Evolutionary conservation across 106 monocot genomes (phyloP), one percentile per base, ranked within the genome.

Genomic region (Dendrobium nobile): DNA sequence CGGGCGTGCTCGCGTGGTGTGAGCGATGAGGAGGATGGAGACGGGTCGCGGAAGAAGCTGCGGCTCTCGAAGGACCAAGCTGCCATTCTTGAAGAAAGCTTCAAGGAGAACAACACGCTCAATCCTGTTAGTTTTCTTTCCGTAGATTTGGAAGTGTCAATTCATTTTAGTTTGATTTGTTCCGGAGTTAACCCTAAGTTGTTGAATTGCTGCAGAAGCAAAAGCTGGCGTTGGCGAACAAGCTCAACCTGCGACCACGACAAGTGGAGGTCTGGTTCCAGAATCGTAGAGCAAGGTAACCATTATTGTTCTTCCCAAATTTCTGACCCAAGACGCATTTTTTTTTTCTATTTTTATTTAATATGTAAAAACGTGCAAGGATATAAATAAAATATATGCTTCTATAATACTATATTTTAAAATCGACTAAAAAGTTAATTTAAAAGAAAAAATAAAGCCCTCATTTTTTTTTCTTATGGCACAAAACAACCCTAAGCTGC

Each of bases 181-280:
- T 42, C 73, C 17, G 17, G 33, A 11, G 41, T 11, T 20, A 17
- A 27, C 67, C 45, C 45, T 3, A 47, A n/a, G 4, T 45, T 42
- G 17, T 18, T 9, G 26, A 41, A 19, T 33, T 78, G 5, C 9
- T 33, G 18, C 92, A 95, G 95, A 95, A 88, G 85, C 92, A 95
- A 82, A 95, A 95, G 82, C 26, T 84, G 67, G 92, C 90, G 56
- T 51, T 95, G 81, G 92, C 95, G 27, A 87, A 88, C 73, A 83
- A 92, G 84, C 82, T 95, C 73, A 86, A 83, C 47, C 86, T 95
- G 40, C 77, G 92, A 79, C 88, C 95, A 13, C 75, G 95, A 15
- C 95, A 95, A 45, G 95, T 95, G 59, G 95, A 95, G 55, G 95
- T 95, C 0, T 95, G 95, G 95, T 95, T 95, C 84, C 95, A 95